phyloP scores from a whole-genome alignment of 192 early-diverging fungal genomes.

The Coemansia sp. region DNA sequence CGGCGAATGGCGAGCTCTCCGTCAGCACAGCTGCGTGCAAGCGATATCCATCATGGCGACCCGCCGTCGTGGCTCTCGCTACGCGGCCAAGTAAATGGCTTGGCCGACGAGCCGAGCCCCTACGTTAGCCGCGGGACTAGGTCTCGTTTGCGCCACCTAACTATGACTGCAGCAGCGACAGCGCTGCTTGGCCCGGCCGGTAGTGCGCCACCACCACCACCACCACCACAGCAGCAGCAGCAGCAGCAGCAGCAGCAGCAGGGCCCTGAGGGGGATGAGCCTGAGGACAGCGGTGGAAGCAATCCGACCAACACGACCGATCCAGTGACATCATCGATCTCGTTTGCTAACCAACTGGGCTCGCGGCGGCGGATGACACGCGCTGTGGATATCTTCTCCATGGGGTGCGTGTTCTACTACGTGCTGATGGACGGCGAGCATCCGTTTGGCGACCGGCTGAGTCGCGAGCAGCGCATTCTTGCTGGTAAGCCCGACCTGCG shows the following conservation, averaged over 20 bases:
- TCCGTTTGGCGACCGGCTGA: constrained; percentile 92
- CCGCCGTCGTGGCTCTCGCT: constrained; percentile 34
- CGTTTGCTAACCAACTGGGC: not conserved
- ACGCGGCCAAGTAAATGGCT: not conserved
- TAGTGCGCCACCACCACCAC: not conserved
- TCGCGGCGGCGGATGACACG: constrained; percentile 64
- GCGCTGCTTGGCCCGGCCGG: not conserved
- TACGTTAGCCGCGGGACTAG: constrained; percentile 48
- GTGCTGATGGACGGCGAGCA: constrained; percentile 85
- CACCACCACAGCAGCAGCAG: constrained; percentile 16
- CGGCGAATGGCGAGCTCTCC: constrained; percentile 9
- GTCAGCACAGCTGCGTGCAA: not conserved
- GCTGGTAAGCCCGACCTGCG: constrained; percentile 69
- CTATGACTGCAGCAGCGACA: constrained; percentile 11
- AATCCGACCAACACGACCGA: constrained; percentile 17
- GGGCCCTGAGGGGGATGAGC: constrained; percentile 19
- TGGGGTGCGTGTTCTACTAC: constrained; percentile 95
- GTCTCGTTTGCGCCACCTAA: constrained; percentile 32
- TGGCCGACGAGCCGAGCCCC: constrained; percentile 36
- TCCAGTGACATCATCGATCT: constrained; percentile 7
- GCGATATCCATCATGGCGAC: constrained; percentile 1
- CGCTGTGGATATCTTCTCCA: constrained; percentile 93
- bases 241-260: constrained; percentile 16
- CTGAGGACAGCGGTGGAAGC: constrained; percentile 25
- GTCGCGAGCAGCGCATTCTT: constrained; percentile 89